Conservation (phyloP, 176 grass and related monocot species). For the Bothriochloa decipiens region DNA sequence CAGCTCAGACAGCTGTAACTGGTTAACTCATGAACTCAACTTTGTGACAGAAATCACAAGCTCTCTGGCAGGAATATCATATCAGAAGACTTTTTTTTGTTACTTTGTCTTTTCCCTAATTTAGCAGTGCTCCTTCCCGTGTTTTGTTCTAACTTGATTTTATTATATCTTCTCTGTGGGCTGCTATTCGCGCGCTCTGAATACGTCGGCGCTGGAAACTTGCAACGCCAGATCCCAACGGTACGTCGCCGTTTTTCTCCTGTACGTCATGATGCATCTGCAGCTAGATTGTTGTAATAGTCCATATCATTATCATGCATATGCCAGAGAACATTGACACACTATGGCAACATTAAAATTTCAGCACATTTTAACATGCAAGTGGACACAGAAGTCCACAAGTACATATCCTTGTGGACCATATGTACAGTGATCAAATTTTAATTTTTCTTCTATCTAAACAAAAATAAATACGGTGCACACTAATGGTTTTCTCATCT, state of each 20-base stretch:
- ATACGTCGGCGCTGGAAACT: conserved; percentile 2
- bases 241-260: conserved; percentile 44
- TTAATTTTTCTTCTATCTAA: background rate
- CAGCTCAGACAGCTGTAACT: background rate
- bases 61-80: background rate
- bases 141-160: conserved; percentile 39
- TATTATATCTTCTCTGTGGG: conserved; percentile 9
- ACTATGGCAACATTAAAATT: background rate
- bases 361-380: conserved; percentile 10
- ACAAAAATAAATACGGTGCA: too few species aligned
- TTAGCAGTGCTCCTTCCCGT: background rate
- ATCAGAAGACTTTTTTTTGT: background rate
- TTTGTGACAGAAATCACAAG: background rate
- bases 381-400: background rate
- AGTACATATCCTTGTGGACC: background rate
- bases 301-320: too few species aligned
- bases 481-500: too few species aligned
- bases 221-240: conserved; percentile 65
- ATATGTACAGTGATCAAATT: background rate
- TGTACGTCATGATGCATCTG: background rate
- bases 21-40: background rate
- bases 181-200: conserved; percentile 8
- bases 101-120: background rate
- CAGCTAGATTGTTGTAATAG: too few species aligned
- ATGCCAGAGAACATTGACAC: background rate